Base-by-base conservation (phyloP, 1,284 basidiomycete genomes). In the Ceratobasidium sp. region DNA sequence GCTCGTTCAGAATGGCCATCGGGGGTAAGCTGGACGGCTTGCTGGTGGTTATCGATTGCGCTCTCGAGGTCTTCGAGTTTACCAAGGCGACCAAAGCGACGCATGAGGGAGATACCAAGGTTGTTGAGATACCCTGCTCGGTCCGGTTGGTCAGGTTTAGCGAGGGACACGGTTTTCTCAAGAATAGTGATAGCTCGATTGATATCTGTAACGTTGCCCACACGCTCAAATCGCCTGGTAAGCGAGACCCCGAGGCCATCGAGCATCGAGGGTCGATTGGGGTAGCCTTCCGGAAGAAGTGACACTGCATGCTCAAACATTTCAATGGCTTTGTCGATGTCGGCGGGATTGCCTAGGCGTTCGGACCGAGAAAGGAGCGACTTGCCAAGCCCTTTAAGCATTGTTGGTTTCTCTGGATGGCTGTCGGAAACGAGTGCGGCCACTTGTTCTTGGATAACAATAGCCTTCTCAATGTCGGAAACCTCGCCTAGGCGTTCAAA, bases 401-500 rank as follows among this genome's bases (percentile, higher is more conserved):
- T 21, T 9, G 41, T 41, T 7, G 57, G 38, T 38, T 44, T 43
- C 28, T 49, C 41, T n/a, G 35, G 55, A 30, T 55, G n/a, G 32
- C 21, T 54, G 8, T 44, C 23, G 13, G 69, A 13, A 70, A n/a
- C 54, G 30, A 49, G 23, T 16, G 8, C 9, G 28, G 41, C 32
- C 6, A 35, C 41, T 6, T 55, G 18, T 2, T 32, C 38, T 6
- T 43, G 9, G 28, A n/a, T 23, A 16, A 7, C 14, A 16, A 59
- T 46, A 2, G 52, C 41, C 9, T 16, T 23, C 9, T 71, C 55
- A 6, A 46, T 6, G 44, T 71, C 69, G 5, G 35, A 26, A 18
- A 44, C 3, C 18, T 71, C 55, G 13, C 50, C 52, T 16, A 46
- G 46, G 1, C 21, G 55, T 26, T 41, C 43, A n/a, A 71, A 71